Evolutionary conservation across 2,329 filamentous ascomycete genomes (phyloP).

Genomic region (Aspergillus fumigatiaffinis): DNA sequence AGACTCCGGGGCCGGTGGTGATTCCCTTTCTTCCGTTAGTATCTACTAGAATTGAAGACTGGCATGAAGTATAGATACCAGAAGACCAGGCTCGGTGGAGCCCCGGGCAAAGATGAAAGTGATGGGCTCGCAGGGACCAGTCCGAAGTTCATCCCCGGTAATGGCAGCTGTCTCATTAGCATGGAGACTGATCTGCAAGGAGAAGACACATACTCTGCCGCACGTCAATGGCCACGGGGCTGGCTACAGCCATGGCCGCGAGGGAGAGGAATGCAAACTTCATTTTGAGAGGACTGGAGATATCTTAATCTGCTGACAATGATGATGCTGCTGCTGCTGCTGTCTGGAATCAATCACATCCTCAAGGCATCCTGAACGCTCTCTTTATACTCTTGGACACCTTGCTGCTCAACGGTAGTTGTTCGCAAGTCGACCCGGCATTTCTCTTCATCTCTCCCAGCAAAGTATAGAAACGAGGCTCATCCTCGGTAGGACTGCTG

Average conservation of each 20-base stretch:
- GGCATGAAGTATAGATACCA: slow-evolving; percentile 27
- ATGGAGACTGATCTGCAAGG: background rate
- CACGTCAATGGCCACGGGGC: background rate
- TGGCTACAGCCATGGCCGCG: background rate
- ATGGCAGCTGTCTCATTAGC: background rate
- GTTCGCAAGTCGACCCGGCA: background rate
- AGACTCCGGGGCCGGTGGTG: slow-evolving; percentile 5
- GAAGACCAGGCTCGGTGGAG: slow-evolving; percentile 48
- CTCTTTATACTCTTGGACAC: background rate
- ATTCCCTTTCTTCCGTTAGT: background rate
- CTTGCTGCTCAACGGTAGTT: background rate
- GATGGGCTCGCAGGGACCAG: slow-evolving; percentile 38
- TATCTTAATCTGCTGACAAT: background rate
- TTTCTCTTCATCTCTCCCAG: background rate
- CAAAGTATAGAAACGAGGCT: background rate
- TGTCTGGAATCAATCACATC: background rate
- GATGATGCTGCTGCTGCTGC: background rate
- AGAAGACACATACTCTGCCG: background rate
- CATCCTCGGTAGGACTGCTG: background rate
- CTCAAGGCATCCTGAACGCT: background rate
- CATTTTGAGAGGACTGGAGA: background rate
- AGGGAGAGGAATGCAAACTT: background rate
- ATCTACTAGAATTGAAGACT: background rate
- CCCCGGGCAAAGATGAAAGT: slow-evolving; percentile 50
- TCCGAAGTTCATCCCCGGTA: slow-evolving; percentile 34